A percentile compares a stretch with the other conserved stretches of the same genome.
These are phyloP conservation scores for Gracilaria gracilis DNA, from an alignment of 23 red algal species.

Conservation along the genomic window DNA sequence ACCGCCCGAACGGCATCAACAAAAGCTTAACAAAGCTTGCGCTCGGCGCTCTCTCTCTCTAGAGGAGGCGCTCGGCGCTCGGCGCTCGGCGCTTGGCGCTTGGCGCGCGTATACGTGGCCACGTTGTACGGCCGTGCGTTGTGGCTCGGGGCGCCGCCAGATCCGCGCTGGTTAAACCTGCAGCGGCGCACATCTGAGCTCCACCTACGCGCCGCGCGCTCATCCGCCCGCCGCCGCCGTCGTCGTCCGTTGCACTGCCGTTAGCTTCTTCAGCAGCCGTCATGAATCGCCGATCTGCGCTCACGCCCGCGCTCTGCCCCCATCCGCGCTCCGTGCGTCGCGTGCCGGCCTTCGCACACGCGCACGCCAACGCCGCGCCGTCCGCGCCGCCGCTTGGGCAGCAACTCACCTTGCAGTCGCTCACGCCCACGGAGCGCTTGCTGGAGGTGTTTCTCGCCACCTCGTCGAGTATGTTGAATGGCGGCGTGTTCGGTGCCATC, in stretches of 20 bases:
- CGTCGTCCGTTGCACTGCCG: background rate
- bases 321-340: conserved; percentile 3
- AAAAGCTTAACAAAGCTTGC: no score
- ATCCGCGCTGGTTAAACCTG: no score
- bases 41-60: no score
- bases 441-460: conserved; percentile 62
- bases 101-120: background rate
- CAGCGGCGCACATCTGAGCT: background rate
- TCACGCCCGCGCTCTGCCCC: conserved; percentile 6
- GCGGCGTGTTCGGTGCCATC: conserved; percentile 80
- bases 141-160: background rate
- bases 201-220: background rate
- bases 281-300: conserved; percentile 23
- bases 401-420: conserved; percentile 34
- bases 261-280: background rate
- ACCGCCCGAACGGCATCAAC: no score
- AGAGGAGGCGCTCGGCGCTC: conserved; percentile 17
- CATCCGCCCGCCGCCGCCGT: background rate
- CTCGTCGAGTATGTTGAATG: conserved; percentile 72
- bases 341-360: conserved; percentile 1
- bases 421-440: conserved; percentile 50
- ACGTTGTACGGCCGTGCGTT: background rate
- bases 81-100: conserved; percentile 6
- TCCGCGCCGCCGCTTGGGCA: conserved; percentile 27
- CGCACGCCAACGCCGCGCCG: conserved; percentile 12